Evolutionary conservation across 2,329 filamentous ascomycete species (phyloP), one percentile per base, ranked within the genome.

Genomic region (Claviceps citrina): DNA sequence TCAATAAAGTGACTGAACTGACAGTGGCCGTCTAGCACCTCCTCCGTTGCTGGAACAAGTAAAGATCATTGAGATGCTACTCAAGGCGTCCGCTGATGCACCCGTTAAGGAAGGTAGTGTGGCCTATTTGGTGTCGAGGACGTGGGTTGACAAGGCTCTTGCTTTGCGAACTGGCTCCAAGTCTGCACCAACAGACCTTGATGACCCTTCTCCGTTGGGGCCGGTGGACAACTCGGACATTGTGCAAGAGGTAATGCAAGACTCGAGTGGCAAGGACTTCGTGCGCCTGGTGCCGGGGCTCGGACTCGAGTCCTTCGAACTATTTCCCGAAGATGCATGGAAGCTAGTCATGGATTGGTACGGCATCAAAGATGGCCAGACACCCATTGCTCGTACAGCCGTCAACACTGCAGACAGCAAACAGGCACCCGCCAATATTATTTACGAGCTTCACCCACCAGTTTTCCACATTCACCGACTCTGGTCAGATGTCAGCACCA

Each of bases 201-300:
- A 67, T 9, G 70, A 78, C 43, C 70, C 75, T 4, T 50, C 62
- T 4, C 50, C 63, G 7, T 71, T 91, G 41, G 86, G 86, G 1
- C 82, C 84, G 0, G 73, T 96, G 25, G 85, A 95, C 64, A 95
- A 95, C 54, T 77, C 81, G 0, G 81, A 87, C 53, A 78, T 95
- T 44, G 76, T 87, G 38, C 65, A 78, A 43, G 70, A 78, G 46
- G 66, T 70, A 27, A 63, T 78, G 42, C 59, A 58, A 37, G 70
- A 76, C 43, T 61, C 66, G 8, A 56, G 57, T 15, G 64, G 63
- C 33, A 60, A 63, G 12, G 64, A 70, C 13, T 93, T 86, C 51
- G 73, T 89, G 25, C 78, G 82, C 3, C 67, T 96, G 33, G 81
- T 78, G 48, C 73, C 73, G 2, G 84, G 79, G 13, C 62, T 78